Evolutionary conservation across 225 moss, liverwort and hornwort genomes (phyloP).

Genomic region (Marchantia polymorpha): DNA sequence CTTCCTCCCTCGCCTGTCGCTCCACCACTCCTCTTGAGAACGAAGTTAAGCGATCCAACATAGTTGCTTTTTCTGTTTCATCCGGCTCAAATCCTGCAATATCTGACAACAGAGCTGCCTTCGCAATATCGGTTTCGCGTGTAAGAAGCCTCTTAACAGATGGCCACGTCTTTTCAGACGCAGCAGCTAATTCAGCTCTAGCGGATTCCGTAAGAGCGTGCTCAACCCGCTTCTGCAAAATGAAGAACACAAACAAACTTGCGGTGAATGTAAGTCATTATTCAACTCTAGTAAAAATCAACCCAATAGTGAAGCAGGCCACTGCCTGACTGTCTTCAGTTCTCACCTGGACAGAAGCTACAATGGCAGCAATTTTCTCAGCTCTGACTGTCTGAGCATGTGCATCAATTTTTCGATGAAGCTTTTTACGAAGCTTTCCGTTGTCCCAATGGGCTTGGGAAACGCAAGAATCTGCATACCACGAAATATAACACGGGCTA

Average conservation of each 20-base stretch:
- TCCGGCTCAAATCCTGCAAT: slow-evolving; percentile 73
- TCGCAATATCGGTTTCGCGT: slow-evolving; percentile 52
- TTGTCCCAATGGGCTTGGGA: slow-evolving; percentile 74
- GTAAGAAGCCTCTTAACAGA: slow-evolving; percentile 56
- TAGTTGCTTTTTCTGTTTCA: slow-evolving; percentile 39
- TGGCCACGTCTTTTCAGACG: slow-evolving; percentile 75
- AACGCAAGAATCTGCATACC: slow-evolving; percentile 65
- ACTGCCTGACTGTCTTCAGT: not conserved
- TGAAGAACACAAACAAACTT: not conserved
- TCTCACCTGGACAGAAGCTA: slow-evolving; percentile 36
- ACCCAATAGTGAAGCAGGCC: too few relatives aligned
- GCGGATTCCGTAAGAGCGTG: slow-evolving; percentile 55
- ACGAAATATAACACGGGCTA: not conserved
- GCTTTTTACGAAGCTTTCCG: slow-evolving; percentile 69
- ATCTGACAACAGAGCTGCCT: slow-evolving; percentile 43
- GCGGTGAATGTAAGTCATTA: too few relatives aligned
- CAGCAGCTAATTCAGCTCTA: slow-evolving; percentile 69
- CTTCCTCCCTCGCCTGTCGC: slow-evolving; percentile 81
- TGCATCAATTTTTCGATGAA: slow-evolving; percentile 65
- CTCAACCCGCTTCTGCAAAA: slow-evolving; percentile 51
- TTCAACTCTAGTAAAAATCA: not conserved
- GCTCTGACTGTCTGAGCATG: slow-evolving; percentile 54
- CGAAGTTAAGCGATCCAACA: slow-evolving; percentile 37
- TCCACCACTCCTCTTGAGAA: slow-evolving; percentile 63
- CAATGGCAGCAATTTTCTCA: slow-evolving; percentile 56